A percentile compares a stretch with the other conserved stretches of the same genome.
Conservation (phyloP, 768 basidiomycete species). For the Tricholoma matsutake region DNA sequence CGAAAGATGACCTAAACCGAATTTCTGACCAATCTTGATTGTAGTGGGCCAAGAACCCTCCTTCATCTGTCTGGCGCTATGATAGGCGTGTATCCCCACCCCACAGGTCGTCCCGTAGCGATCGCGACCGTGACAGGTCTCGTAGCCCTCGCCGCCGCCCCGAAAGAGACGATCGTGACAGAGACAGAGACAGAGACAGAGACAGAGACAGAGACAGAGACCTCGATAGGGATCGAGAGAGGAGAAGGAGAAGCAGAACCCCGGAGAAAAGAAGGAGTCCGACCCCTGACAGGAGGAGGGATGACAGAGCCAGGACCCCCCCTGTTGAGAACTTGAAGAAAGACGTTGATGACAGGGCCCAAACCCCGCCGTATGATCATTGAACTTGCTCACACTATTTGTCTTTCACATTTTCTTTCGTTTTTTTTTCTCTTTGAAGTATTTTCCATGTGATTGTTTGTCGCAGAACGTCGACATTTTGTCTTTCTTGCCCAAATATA, state of each 20-base stretch:
- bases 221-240: constrained; percentile 22
- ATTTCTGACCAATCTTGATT: background rate
- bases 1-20: background rate
- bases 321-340: constrained; percentile 43
- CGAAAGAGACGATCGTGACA: constrained; percentile 37
- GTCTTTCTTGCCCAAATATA: background rate
- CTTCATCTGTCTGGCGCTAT: constrained; percentile 79
- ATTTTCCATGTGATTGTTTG: constrained; percentile 5
- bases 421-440: background rate
- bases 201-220: constrained; percentile 39
- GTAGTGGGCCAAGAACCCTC: constrained; percentile 82
- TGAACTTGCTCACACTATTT: constrained; percentile 21
- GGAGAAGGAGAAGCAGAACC: constrained; percentile 1
- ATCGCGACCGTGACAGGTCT: constrained; percentile 41
- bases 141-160: constrained; percentile 50
- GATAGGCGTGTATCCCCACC: constrained; percentile 54
- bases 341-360: constrained; percentile 46
- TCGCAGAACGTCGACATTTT: constrained; percentile 7
- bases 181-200: constrained; percentile 23
- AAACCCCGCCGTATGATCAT: constrained; percentile 60
- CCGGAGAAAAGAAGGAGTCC: constrained; percentile 32
- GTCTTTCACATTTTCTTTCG: background rate
- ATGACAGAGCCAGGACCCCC: constrained; percentile 50
- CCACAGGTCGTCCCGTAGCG: constrained; percentile 23
- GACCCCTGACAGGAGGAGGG: constrained; percentile 39